Base-by-base conservation (phyloP, 805 yeast species). In the Lachancea sp. region DNA sequence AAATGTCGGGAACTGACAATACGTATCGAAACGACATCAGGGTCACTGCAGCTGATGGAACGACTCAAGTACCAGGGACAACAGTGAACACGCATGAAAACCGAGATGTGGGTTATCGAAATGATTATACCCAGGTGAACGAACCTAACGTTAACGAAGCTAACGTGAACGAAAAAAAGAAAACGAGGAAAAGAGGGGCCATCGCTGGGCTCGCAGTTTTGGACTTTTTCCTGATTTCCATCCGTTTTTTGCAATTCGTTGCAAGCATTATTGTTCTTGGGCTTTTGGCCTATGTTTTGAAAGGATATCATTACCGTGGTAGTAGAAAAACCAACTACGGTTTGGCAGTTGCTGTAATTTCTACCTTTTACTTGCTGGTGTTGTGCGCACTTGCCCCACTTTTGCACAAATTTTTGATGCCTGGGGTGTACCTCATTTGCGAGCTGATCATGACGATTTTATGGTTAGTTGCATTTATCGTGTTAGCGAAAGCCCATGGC, bases 391-490 rank as follows among this genome's bases (percentile, higher is more conserved):
- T 52, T 28, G 32, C 36, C 12, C 47, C 61, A 9, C 38, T 52
- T 18, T 52, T 58, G 7, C 65, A 65, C 29, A 42, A 50, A 1
- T 26, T 58, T 22, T 38, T 61, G 7, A 15, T 56, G 6, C 42
- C 51, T 16, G 70, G 65, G 42, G 26, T 51, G 4, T 20, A 63
- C 5, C 20, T 64, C 29, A 33, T 52, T 11, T 34, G 60, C 21
- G 42, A 39, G 29, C 6, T 34, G 22, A 29, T 29, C 11, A n/a
- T 39, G 29, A 34, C 24, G 24, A 19, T 34, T 6, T 37, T 65
- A 16, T 63, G 67, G 67, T 40, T 65, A n/a, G 46, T 57, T 34
- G 56, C 61, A 1, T 65, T 64, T 36, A 54, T 65, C 36, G 65
- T 65, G 17, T 48, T 54, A 11, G 65, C 67, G 5, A 43, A 59